These are phyloP conservation scores for Colletotrichum tropicale DNA, from an alignment of 2,329 filamentous ascomycete genomes.

Conservation along the genomic window DNA sequence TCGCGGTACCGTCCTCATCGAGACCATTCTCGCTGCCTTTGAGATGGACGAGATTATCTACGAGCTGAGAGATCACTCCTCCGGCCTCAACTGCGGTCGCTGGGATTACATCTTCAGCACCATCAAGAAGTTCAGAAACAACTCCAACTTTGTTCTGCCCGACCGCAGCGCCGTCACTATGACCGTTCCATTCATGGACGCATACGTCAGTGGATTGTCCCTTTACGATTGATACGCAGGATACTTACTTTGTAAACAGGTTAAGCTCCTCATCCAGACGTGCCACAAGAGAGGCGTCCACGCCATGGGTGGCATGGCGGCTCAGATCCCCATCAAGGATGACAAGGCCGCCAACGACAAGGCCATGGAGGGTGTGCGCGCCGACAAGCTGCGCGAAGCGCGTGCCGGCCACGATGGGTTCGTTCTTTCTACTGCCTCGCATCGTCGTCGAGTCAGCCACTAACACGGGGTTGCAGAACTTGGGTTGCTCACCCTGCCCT, in stretches of 20 bases:
- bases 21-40: conserved; percentile 96
- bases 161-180: conserved; percentile 93
- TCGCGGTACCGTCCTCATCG: conserved; percentile 92
- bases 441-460: not conserved
- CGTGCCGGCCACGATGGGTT: conserved; percentile 87
- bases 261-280: conserved; percentile 96
- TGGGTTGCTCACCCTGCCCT: conserved; percentile 98
- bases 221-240: not conserved
- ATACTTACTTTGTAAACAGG: conserved; percentile 27
- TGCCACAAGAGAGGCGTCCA: conserved; percentile 97
- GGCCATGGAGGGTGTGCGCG: conserved; percentile 91
- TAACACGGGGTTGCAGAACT: conserved; percentile 56
- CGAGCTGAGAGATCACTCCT: conserved; percentile 94
- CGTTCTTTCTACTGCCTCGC: not conserved
- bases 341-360: conserved; percentile 89
- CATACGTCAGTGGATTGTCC: conserved; percentile 62
- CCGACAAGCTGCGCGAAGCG: conserved; percentile 95
- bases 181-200: conserved; percentile 98
- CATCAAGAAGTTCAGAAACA: conserved; percentile 99
- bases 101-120: conserved; percentile 99
- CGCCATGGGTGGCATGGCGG: conserved; percentile 98
- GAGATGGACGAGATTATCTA: conserved; percentile 99
- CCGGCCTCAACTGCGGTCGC: conserved; percentile 95
- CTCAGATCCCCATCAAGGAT: conserved; percentile 98
- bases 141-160: conserved; percentile 90